These are phyloP conservation scores for Phialocephala subalpina DNA, from an alignment of 2,329 filamentous ascomycete species.

Conservation along the genomic window DNA sequence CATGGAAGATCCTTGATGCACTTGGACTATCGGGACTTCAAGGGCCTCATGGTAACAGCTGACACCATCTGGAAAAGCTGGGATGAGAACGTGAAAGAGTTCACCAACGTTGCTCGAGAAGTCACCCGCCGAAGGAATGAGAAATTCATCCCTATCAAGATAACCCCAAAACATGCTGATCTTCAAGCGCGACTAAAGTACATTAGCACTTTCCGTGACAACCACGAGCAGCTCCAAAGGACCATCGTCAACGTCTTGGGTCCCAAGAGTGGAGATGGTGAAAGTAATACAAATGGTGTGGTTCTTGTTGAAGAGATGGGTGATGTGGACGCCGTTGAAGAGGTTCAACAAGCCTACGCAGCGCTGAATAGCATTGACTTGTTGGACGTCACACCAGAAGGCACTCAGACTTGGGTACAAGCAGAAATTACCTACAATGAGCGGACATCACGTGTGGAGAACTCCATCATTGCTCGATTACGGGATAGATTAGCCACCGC, in stretches of 20 bases:
- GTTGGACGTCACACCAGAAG: conserved; percentile 88
- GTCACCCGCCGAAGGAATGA: conserved; percentile 93
- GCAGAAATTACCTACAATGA: conserved; percentile 98
- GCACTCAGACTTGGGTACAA: conserved; percentile 90
- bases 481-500: conserved; percentile 93
- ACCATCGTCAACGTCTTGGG: conserved; percentile 98
- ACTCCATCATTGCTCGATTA: conserved; percentile 95
- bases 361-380: conserved; percentile 95
- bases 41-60: conserved; percentile 81
- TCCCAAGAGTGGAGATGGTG: conserved; percentile 68
- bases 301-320: conserved; percentile 92
- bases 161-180: conserved; percentile 84
- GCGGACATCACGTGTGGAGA: conserved; percentile 94
- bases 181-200: conserved; percentile 93
- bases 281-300: conserved; percentile 64
- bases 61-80: conserved; percentile 89
- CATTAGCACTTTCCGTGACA: conserved; percentile 92
- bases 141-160: conserved; percentile 99
- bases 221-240: conserved; percentile 95
- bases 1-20: conserved; percentile 90
- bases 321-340: conserved; percentile 95
- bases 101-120: conserved; percentile 96
- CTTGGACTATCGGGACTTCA: conserved; percentile 90
- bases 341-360: conserved; percentile 94
- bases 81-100: conserved; percentile 97